phyloP scores from a whole-genome alignment of 2,329 filamentous ascomycete species.

The Sclerotinia nivalis region DNA sequence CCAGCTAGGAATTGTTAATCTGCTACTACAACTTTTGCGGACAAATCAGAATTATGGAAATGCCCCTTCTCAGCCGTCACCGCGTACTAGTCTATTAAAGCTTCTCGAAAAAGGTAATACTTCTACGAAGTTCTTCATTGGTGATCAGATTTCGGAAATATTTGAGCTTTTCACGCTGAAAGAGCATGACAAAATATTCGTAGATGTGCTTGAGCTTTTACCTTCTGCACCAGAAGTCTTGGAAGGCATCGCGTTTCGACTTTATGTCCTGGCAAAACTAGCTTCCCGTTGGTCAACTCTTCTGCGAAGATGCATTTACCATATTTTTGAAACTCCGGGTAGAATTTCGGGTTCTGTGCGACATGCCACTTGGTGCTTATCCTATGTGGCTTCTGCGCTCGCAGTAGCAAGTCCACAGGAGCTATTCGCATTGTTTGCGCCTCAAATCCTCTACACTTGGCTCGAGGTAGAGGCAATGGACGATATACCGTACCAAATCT shows the following conservation, averaged over 20 bases:
- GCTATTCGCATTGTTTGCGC: constrained; percentile 80
- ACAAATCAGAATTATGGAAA: constrained; percentile 66
- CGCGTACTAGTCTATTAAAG: constrained; percentile 70
- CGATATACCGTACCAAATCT: constrained; percentile 82
- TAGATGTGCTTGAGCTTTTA: constrained; percentile 79
- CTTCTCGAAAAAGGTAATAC: constrained; percentile 69
- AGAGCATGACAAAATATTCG: constrained; percentile 79
- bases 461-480: constrained; percentile 65
- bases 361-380: constrained; percentile 74
- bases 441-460: constrained; percentile 92
- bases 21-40: constrained; percentile 71
- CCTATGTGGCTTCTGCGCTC: constrained; percentile 64
- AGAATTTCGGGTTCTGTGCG: constrained; percentile 63
- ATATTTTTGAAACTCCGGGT: constrained; percentile 89
- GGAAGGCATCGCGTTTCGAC: constrained; percentile 83
- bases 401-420: constrained; percentile 64
- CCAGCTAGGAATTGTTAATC: constrained; percentile 63
- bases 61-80: constrained; percentile 41
- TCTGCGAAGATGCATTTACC: constrained; percentile 82
- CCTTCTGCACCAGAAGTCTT: constrained; percentile 68
- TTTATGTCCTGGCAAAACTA: constrained; percentile 73
- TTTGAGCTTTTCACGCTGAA: constrained; percentile 83
- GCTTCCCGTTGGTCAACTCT: constrained; percentile 85
- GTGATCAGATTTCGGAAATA: constrained; percentile 66
- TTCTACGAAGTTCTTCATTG: constrained; percentile 73